Conservation (phyloP, 768 basidiomycete genomes). For the Cystofilobasidium bisporidii region DNA sequence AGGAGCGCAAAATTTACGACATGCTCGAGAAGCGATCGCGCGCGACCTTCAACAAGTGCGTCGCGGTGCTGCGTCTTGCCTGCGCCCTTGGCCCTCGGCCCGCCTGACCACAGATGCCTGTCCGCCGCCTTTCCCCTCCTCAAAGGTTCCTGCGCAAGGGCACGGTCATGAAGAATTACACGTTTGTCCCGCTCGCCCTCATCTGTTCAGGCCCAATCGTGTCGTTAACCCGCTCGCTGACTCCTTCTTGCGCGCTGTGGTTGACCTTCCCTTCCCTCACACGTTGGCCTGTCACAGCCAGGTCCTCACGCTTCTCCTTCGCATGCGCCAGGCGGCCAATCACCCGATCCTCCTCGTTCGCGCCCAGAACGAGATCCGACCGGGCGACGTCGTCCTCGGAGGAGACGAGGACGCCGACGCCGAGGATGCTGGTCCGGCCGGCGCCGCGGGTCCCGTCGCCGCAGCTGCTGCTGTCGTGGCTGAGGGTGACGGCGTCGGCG, state of each 20-base stretch:
- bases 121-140: neutral
- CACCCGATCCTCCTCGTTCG: slow-evolving; percentile 22
- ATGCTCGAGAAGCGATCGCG: slow-evolving; percentile 40
- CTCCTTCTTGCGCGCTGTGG: too few species aligned
- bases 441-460: neutral
- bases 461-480: too few species aligned
- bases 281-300: neutral
- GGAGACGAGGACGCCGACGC: slow-evolving; percentile 2
- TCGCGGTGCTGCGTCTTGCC: slow-evolving; percentile 33
- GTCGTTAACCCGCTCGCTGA: too few species aligned
- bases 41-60: slow-evolving; percentile 52
- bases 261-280: neutral
- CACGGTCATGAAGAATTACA: slow-evolving; percentile 23
- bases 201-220: too few species aligned
- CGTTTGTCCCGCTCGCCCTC: neutral
- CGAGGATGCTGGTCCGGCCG: neutral
- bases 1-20: slow-evolving; percentile 57
- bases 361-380: slow-evolving; percentile 5
- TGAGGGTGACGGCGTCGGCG: too few species aligned
- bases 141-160: slow-evolving; percentile 19
- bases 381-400: neutral
- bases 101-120: neutral
- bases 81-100: neutral
- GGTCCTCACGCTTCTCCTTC: slow-evolving; percentile 17
- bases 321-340: slow-evolving; percentile 24